Percentiles rank a stretch among this genome's conserved stretches.
Conservation (phyloP, 768 basidiomycete species). For the Lactarius tabidus region DNA sequence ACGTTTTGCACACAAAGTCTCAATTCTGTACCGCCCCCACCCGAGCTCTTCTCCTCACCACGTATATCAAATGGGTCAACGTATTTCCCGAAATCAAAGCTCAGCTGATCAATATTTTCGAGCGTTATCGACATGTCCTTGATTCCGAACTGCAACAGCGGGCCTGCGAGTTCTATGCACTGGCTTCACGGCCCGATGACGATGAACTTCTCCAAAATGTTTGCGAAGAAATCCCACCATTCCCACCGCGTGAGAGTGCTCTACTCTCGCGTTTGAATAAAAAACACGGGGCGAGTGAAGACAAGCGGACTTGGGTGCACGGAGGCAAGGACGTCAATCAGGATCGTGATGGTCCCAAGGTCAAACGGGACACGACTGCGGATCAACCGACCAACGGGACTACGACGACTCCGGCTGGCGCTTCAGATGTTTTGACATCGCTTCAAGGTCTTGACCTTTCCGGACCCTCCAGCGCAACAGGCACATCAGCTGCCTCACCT, state of each 20-base stretch:
- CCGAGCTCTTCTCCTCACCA: slow-evolving; percentile 87
- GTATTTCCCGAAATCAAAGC: slow-evolving; percentile 98
- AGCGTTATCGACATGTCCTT: slow-evolving; percentile 94
- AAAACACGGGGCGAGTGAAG: slow-evolving; percentile 89
- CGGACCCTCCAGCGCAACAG: slow-evolving; percentile 29
- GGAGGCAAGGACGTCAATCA: slow-evolving; percentile 91
- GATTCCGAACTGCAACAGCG: slow-evolving; percentile 97
- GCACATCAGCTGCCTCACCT: slow-evolving; percentile 24
- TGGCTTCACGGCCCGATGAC: slow-evolving; percentile 80
- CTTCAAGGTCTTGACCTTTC: slow-evolving; percentile 81
- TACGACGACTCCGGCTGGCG: slow-evolving; percentile 31
- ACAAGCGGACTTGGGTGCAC: slow-evolving; percentile 93
- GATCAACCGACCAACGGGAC: slow-evolving; percentile 32
- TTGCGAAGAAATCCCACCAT: slow-evolving; percentile 99
- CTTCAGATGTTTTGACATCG: slow-evolving; percentile 62
- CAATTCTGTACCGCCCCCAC: slow-evolving; percentile 92
- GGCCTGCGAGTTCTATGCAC: slow-evolving; percentile 93
- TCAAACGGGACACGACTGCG: slow-evolving; percentile 28
- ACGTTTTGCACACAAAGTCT: slow-evolving; percentile 87
- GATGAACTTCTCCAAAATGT: slow-evolving; percentile 92
- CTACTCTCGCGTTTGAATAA: slow-evolving; percentile 82
- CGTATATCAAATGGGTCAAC: slow-evolving; percentile 99
- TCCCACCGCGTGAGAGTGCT: slow-evolving; percentile 91
- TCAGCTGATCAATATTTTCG: slow-evolving; percentile 91
- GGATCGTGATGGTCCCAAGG: slow-evolving; percentile 61